These are phyloP conservation scores for Ophiognomonia clavigignenti-juglandacearum DNA, from an alignment of 2,329 filamentous ascomycete genomes.

Conservation along the genomic window DNA sequence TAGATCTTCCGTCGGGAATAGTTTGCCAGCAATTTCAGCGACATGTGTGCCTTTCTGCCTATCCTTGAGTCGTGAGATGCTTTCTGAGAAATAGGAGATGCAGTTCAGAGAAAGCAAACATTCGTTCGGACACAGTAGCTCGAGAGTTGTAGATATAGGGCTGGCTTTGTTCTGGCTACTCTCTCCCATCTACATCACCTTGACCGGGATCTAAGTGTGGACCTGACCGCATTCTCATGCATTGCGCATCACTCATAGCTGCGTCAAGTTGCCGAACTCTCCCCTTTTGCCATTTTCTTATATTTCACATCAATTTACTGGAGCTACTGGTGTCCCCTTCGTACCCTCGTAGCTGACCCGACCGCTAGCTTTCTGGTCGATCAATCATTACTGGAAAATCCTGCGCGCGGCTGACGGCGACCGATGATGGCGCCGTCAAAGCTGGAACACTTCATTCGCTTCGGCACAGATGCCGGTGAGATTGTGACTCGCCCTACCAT, in stretches of 20 bases:
- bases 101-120: too few species aligned
- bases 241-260: background rate
- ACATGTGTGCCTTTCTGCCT: too few species aligned
- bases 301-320: too few species aligned
- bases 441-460: conserved; percentile 32
- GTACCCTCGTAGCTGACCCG: too few species aligned
- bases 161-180: background rate
- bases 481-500: background rate
- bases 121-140: too few species aligned
- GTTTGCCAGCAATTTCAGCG: too few species aligned
- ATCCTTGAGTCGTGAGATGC: too few species aligned
- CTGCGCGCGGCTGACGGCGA: background rate
- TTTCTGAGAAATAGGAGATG: too few species aligned
- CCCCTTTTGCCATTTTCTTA: background rate
- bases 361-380: too few species aligned
- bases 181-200: background rate
- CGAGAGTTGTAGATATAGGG: too few species aligned
- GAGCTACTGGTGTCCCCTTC: too few species aligned
- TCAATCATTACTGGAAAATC: background rate
- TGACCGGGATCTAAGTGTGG: conserved; percentile 3
- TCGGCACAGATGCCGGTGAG: conserved; percentile 27
- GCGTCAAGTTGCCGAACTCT: background rate
- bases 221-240: background rate
- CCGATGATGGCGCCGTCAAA: conserved; percentile 10
- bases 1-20: conserved; percentile 2